These are phyloP conservation scores for Rhodosporidiobolus odoratus DNA, from an alignment of 768 basidiomycete genomes.

Conservation along the genomic window DNA sequence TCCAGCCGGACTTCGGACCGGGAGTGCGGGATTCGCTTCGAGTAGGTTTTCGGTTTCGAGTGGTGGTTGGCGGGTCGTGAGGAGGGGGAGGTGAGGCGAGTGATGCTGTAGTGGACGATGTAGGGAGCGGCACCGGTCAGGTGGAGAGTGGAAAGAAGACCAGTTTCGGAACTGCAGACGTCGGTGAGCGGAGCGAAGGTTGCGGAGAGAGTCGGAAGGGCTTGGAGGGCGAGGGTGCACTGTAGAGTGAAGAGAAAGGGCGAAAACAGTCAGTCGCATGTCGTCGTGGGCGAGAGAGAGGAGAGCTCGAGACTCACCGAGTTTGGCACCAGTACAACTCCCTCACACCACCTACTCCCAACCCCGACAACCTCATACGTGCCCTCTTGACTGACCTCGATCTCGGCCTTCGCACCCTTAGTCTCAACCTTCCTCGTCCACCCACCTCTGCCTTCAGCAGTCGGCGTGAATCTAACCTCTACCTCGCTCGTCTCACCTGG, in stretches of 20 bases:
- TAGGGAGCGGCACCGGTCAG: constrained; percentile 35
- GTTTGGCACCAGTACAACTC: constrained; percentile 26
- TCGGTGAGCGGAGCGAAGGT: constrained; percentile 28
- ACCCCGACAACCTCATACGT: constrained; percentile 30
- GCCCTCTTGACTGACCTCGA: constrained; percentile 24
- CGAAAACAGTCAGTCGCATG: not conserved
- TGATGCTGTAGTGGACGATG: constrained; percentile 30
- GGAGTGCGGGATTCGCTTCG: constrained; percentile 14
- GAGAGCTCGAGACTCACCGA: not conserved
- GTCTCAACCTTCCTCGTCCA: constrained; percentile 12
- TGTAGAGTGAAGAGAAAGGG: not conserved
- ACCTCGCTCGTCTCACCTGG: constrained; percentile 11
- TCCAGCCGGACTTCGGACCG: constrained; percentile 29
- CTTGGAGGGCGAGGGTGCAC: constrained; percentile 34
- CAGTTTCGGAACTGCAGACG: constrained; percentile 32
- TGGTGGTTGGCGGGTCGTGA: not conserved
- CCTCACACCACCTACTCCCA: constrained; percentile 22
- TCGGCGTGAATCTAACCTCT: constrained; percentile 12
- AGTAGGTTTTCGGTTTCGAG: not conserved
- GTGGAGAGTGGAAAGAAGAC: constrained; percentile 24
- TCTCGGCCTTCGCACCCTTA: not conserved
- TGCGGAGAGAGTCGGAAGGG: constrained; percentile 26
- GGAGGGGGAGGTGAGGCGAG: not conserved
- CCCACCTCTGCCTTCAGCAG: not conserved
- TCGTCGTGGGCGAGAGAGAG: not conserved